Evolutionary conservation across 805 yeast genomes (phyloP), one percentile per base, ranked within the genome.

Genomic region (Lipomyces sp.): DNA sequence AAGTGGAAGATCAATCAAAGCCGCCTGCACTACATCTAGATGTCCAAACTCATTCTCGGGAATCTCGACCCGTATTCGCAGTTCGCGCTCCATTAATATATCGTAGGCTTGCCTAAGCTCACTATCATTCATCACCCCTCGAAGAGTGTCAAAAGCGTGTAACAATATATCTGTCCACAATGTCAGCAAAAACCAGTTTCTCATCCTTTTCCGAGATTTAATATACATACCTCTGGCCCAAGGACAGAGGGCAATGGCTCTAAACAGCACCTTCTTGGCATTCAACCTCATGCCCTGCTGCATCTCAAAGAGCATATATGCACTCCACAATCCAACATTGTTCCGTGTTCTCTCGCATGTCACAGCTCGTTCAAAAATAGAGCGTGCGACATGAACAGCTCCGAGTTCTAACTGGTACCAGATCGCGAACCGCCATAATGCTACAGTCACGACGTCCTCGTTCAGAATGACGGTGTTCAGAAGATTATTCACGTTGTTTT

Each of bases 201-300:
- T 8, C 24, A 15, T 24, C 24, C 5, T 30, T 18, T 32, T 8
- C 32, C 33, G 18, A 11, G 30, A 10, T 29, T 24, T 24, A 24
- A 35, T 33, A 30, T 30, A 24, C 53, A 32, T 53, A 65, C 69
- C 69, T 57, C 59, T 54, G 3, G 63, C 48, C 71, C 71, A 67
- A 1, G 71, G 71, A 35, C 71, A 67, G 18, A 62, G 64, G 3
- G 53, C 35, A 8, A 67, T 61, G 3, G 63, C 71, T n/a, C 69
- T 45, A 35, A 61, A 63, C 50, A 55, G 29, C 15, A 67, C 54
- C n/a, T 15, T 34, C 45, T 60, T 66, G 18, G 70, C 66, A 5
- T 34, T 18, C 8, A 34, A 10, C 6, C 15, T n/a, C 30, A 56
- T 30, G 18, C 59, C 57, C 1, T 15, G 13, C 24, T 33, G 30